Conservation (phyloP, 495 filamentous ascomycete genomes). For the Lasiosphaeria miniovina region DNA sequence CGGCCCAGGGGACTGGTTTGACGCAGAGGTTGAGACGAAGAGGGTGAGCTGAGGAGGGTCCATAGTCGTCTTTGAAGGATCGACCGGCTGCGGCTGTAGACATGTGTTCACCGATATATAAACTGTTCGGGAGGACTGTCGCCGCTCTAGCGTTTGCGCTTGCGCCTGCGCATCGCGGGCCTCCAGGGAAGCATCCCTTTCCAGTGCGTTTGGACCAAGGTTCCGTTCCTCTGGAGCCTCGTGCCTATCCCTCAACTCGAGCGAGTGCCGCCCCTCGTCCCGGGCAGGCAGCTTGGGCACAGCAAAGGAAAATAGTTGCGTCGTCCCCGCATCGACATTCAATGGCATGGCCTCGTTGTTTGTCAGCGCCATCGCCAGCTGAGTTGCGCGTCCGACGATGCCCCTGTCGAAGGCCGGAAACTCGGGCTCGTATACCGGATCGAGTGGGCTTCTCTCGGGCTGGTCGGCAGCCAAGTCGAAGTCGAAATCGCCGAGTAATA, state of each 20-base stretch:
- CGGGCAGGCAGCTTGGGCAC: conserved; percentile 14
- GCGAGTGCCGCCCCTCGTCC: conserved; percentile 4
- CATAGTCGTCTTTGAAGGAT: conserved; percentile 30
- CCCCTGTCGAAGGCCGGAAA: conserved; percentile 57
- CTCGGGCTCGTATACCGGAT: conserved; percentile 52
- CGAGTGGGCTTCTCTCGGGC: conserved; percentile 25
- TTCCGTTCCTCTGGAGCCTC: neutral
- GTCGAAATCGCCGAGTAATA: conserved; percentile 45
- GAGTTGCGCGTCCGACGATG: conserved; percentile 59
- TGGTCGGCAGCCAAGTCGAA: conserved; percentile 17
- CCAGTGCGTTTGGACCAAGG: conserved; percentile 11
- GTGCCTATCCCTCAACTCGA: conserved; percentile 23
- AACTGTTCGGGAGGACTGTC: conserved; percentile 47
- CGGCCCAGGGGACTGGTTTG: conserved; percentile 68
- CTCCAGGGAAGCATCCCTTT: conserved; percentile 15
- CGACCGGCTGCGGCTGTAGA: conserved; percentile 59
- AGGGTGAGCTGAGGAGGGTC: conserved; percentile 70
- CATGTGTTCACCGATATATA: conserved; percentile 84
- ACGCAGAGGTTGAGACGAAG: conserved; percentile 66
- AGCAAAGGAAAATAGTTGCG: conserved; percentile 38
- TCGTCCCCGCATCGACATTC: conserved; percentile 57
- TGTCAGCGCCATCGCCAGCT: conserved; percentile 45
- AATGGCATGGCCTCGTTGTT: conserved; percentile 60
- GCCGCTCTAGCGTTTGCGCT: conserved; percentile 20
- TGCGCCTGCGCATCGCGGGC: neutral